Base-by-base conservation (phyloP, 2,329 filamentous ascomycete genomes). In the Trichoderma endophyticum region DNA sequence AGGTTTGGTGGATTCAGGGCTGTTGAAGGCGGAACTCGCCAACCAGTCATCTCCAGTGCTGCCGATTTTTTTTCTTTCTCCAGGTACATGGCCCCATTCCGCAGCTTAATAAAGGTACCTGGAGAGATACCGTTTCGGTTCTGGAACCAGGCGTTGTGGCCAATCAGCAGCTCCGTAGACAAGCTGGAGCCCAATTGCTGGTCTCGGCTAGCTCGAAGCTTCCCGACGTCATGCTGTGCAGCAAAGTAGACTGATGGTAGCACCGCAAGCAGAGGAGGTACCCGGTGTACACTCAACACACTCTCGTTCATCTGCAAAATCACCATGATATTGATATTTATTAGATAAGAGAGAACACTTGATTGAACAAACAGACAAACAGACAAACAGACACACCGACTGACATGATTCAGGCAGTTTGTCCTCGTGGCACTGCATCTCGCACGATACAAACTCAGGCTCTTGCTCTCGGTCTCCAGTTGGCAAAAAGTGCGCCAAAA, bases 401-500 rank as follows among this genome's bases (percentile, higher is more conserved):
- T 4, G n/a, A 5, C 36, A 12, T 30, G 57, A 60, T 4, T 4
- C 57, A 34, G n/a, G 56, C 14, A 15, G 6, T 14, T n/a, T 51
- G 30, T 39, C 51, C 54, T 54, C 21, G 54, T 59, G 6, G 26
- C 21, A n/a, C 18, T 48, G 62, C 39, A 32, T 54, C 54, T n/a
- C 15, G 59, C 39, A 63, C 24, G 59, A 63, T 15, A 51, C 56
- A 57, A 8, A 57, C 9, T 21, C 32, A 4, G 28, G 34, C 15
- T 43, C 36, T 69, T 61, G 56, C 56, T 36, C 39, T 63, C 60
- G 32, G 66, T 36, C 39, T 63, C 60, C 59, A 30, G 26, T 61
- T 12, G 51, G 57, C 9, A 51, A 72, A 64, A 72, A 64, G 30
- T 51, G 71, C 66, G 59, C 66, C 71, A 72, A 72, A 70, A 54